Evolutionary conservation across 225 moss, liverwort and hornwort species (phyloP), one percentile per base, ranked within the genome.

Genomic region (Sphagnum contortum): DNA sequence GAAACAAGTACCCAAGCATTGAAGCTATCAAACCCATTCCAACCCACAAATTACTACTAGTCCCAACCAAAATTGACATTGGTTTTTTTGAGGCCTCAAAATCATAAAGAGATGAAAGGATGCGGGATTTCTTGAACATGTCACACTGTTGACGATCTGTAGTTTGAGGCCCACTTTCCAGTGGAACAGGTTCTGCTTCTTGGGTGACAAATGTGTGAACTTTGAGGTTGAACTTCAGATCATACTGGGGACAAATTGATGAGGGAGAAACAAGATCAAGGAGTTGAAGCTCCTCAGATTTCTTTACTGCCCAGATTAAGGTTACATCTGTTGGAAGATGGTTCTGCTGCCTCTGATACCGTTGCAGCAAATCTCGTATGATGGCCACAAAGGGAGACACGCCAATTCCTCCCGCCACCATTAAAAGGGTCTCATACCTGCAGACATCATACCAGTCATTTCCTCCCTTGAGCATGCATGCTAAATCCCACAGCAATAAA

Each of bases 351-450:
- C 65, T 64, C 57, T 78, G 80, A 69, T 88, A 72, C 6, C 96
- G 87, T 45, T 92, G 90, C 50, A 92, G 88, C 68, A 96, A 60
- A 71, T 96, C 96, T 4, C 92, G 88, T 2, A 96, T 70, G 48
- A 96, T 82, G 57, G 96, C 96, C 57, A 96, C 75, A 51, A 96
- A 96, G 5, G 96, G 96, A 4, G 96, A 88, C 57, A 96, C 87
- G 5, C 96, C 96, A 49, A 96, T 89, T 47, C 96, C 96, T 62
- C 96, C 96, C 8, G 92, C 96, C 55, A 92, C 85, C 63, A 96
- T 76, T 45, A 96, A 13, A 47, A 96, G 96, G n/a, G 87, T 63
- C 69, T 92, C 90, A 45, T 96, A 96, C 70, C 96, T 96, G 90
- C 70, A 69, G 59, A 65, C 13, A 72, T 62, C 48, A 63, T 46